These are phyloP conservation scores for Coniochaeta ligniaria DNA, from an alignment of 2,329 filamentous ascomycete genomes.

Conservation along the genomic window DNA sequence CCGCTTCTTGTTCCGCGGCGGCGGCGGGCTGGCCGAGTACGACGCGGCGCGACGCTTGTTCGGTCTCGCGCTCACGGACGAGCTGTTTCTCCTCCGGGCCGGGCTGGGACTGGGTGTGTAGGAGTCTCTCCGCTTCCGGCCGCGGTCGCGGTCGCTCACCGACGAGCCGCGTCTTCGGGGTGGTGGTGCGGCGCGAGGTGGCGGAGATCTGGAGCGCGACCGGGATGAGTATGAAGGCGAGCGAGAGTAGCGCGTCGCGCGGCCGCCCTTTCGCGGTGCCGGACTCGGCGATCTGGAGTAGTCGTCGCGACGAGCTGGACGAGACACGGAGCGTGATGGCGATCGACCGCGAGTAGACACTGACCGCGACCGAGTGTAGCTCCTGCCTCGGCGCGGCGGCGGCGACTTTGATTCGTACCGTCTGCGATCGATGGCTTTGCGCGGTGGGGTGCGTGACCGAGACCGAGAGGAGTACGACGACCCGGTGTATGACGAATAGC, in stretches of 20 bases:
- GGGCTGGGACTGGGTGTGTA: not conserved
- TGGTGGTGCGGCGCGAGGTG: not conserved
- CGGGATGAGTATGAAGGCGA: conserved; percentile 8
- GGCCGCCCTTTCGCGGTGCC: not conserved
- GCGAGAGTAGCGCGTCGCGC: conserved; percentile 1
- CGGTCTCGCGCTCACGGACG: conserved; percentile 5
- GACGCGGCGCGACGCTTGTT: conserved; percentile 7
- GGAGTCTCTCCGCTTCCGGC: not conserved
- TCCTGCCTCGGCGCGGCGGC: conserved; percentile 5
- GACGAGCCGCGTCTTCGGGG: not conserved
- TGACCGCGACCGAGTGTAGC: conserved; percentile 12
- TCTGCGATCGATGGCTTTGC: conserved; percentile 26
- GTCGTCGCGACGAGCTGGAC: conserved; percentile 13
- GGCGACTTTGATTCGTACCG: conserved; percentile 25
- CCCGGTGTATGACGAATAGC: conserved; percentile 68
- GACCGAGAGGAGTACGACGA: conserved; percentile 51
- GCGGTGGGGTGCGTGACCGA: conserved; percentile 32
- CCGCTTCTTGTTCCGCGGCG: conserved; percentile 1
- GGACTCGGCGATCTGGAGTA: conserved; percentile 6
- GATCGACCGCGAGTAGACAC: conserved; percentile 21
- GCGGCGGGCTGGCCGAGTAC: conserved; percentile 10
- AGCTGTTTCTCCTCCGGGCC: not conserved
- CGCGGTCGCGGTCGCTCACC: not conserved
- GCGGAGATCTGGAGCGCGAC: conserved; percentile 8
- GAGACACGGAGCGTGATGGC: conserved; percentile 12